These are phyloP conservation scores for Pythium rishiriense DNA, from an alignment of 352 stramenopile genomes.

Conservation along the genomic window DNA sequence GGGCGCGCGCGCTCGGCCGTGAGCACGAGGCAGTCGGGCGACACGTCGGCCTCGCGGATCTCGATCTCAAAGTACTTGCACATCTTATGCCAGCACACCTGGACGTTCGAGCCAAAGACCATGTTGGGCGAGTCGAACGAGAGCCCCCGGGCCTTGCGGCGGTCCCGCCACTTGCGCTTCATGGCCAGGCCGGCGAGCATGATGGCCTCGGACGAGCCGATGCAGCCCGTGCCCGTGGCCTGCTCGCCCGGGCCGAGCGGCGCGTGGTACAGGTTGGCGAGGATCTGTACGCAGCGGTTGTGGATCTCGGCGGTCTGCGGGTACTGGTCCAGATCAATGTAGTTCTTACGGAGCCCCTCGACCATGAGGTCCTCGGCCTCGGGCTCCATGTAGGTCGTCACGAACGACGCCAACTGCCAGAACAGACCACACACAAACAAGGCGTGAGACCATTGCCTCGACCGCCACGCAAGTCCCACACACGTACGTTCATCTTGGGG, in stretches of 20 bases:
- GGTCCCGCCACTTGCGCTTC: conserved; percentile 91
- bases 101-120: conserved; percentile 91
- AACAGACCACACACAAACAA: no score
- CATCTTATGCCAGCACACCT: conserved; percentile 94
- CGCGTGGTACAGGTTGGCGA: conserved; percentile 90
- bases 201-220: conserved; percentile 92
- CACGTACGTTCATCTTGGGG: conserved; percentile 86
- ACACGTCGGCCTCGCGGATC: conserved; percentile 86
- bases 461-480: no score
- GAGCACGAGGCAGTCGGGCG: conserved; percentile 80
- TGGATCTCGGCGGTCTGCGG: conserved; percentile 92
- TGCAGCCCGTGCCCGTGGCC: conserved; percentile 85
- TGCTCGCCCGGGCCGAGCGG: conserved; percentile 54
- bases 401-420: conserved; percentile 88
- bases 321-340: conserved; percentile 93
- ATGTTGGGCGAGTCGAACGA: conserved; percentile 90
- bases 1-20: conserved; percentile 73
- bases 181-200: conserved; percentile 90
- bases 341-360: conserved; percentile 89
- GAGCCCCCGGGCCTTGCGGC: conserved; percentile 73
- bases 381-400: conserved; percentile 92
- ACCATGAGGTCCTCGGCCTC: conserved; percentile 91
- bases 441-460: no score
- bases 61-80: conserved; percentile 95
- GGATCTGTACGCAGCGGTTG: conserved; percentile 92